Evolutionary conservation across 441 rosid species (phyloP), one percentile per base, ranked within the genome.

Genomic region (Populus tomentosa): DNA sequence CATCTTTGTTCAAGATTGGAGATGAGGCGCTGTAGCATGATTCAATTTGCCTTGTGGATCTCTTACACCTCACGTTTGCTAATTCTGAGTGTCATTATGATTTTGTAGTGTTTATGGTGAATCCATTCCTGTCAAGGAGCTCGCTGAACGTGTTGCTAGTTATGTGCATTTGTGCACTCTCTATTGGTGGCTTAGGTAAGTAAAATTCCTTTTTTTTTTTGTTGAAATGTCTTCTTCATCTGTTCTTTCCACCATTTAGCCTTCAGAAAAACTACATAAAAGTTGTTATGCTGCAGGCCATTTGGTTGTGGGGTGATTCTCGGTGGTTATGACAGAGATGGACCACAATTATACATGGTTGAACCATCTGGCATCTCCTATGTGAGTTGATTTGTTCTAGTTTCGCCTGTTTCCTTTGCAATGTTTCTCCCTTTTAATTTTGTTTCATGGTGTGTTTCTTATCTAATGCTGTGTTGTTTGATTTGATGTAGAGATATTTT

Each of bases 111-210:
- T 85, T 46, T 96, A 96, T 80, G 99, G 99, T 2, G 98, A 96
- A 40, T 84, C 92, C 66, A 88, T 96, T 82, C 98, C 98, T 68
- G 90, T 94, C 66, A 92, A 92, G 82, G 98, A 94, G 87, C 98
- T 96, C 79, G 94, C 99, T n/a, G 93, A 88, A n/a, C 97, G 98
- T 30, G 97, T 96, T 74, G 98, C 98, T 66, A 92, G 98, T 78
- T 96, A 96, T 80, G 99, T 96, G 76, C 99, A 94, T 81, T 72
- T 96, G 40, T 94, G 99, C 82, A 96, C 98, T 35, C 92, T 96
- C 13, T 96, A 94, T 79, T 96, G 99, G 99, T 96, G 99, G 99
- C 97, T 96, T 61, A 90, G 98, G 97, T 94, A 75, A 74, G 82
- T 33, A 70, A 61, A 61, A 14, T 40, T 80, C 40, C 26, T 20